Conservation (phyloP, 345 rosid genomes). For the Mallotus nudiflorus region DNA sequence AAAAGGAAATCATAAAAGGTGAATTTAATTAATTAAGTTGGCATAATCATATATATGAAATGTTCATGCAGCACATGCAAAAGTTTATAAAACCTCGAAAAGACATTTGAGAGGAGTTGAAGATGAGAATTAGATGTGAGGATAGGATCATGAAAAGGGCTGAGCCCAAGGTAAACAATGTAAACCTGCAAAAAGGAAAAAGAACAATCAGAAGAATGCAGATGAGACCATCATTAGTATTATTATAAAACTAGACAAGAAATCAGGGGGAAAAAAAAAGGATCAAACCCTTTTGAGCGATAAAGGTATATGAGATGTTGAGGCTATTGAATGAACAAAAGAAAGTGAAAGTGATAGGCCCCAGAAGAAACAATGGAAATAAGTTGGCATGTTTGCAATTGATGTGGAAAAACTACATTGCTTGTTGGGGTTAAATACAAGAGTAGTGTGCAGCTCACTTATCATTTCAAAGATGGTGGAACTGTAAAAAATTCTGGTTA, state of each 20-base stretch:
- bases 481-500: background rate
- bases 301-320: constrained; percentile 30
- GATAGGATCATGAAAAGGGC: constrained; percentile 29
- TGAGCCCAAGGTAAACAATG: constrained; percentile 61
- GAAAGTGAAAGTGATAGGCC: constrained; percentile 25
- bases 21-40: no score
- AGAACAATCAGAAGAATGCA: background rate
- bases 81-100: constrained; percentile 38
- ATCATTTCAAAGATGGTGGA: no score
- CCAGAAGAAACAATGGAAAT: constrained; percentile 29
- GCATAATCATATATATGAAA: no score
- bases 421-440: constrained; percentile 39
- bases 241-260: no score
- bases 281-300: background rate
- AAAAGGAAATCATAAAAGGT: no score
- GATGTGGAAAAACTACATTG: constrained; percentile 14
- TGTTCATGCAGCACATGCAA: no score
- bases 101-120: constrained; percentile 56
- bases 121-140: constrained; percentile 48
- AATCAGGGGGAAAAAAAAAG: background rate
- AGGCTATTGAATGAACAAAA: constrained; percentile 26
- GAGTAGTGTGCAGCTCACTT: no score
- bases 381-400: constrained; percentile 31
- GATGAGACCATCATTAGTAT: background rate
- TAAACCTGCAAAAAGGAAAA: constrained; percentile 48